Conservation (phyloP, 2,329 filamentous ascomycete genomes). For the Knoxdaviesia proteae region DNA sequence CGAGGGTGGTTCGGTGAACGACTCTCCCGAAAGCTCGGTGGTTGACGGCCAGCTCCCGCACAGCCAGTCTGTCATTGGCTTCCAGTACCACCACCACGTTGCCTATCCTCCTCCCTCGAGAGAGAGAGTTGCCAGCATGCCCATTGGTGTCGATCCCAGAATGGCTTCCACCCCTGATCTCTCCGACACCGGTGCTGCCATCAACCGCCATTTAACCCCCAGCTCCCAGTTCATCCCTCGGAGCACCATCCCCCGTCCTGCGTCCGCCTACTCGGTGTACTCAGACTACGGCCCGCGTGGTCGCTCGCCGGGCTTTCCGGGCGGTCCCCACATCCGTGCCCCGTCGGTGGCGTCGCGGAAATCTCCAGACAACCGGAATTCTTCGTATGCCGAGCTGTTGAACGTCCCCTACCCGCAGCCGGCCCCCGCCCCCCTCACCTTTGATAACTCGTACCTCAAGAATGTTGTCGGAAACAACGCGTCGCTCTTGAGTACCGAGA, state of each 20-base stretch:
- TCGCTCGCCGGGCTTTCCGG: constrained; percentile 31
- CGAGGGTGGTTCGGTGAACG: constrained; percentile 14
- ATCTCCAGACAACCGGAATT: constrained; percentile 32
- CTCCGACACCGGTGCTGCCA: constrained; percentile 22
- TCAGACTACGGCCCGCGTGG: constrained; percentile 48
- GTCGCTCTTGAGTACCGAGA: constrained; percentile 71
- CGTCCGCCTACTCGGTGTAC: constrained; percentile 53
- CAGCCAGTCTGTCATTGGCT: constrained; percentile 27
- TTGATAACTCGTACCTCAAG: constrained; percentile 68
- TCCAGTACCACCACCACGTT: constrained; percentile 43
- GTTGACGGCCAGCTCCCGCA: constrained; percentile 21
- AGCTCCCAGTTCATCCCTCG: constrained; percentile 31
- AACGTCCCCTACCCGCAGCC: constrained; percentile 66
- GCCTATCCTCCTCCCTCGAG: constrained; percentile 14
- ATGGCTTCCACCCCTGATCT: constrained; percentile 30
- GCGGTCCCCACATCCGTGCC: constrained; percentile 21
- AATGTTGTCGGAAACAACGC: constrained; percentile 71
- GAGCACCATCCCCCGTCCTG: constrained; percentile 44
- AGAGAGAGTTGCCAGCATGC: constrained; percentile 18
- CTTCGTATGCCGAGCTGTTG: constrained; percentile 37
- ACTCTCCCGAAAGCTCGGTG: constrained; percentile 28
- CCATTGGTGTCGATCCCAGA: constrained; percentile 18
- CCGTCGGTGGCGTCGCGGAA: constrained; percentile 29
- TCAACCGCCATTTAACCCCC: constrained; percentile 43
- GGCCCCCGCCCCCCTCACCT: constrained; percentile 38